Evolutionary conservation across 331 rosid genomes (phyloP), one percentile per base, ranked within the genome.

Genomic region (Quercus lobata): DNA sequence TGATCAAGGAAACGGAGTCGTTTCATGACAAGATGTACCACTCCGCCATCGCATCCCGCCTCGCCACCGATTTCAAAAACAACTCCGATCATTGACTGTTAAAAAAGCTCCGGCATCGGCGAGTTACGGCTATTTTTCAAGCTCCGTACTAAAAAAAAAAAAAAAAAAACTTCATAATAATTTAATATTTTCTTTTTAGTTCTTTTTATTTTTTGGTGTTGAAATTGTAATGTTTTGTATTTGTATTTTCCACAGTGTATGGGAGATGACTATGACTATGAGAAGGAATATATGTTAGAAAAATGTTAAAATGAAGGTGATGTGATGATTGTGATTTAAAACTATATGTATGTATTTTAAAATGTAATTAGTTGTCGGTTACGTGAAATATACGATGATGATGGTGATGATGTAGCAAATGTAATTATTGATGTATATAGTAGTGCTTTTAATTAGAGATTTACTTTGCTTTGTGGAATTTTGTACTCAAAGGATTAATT

Each of bases 21-120:
- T 93, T 84, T 82, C 99, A 93, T 74, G 97, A 93, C 76, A 91
- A 82, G 37, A 95, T 95, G 99, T 95, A 95, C 63, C 97, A 93
- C 90, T 92, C 97, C 19, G 94, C 99, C 17, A 95, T 95, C 87
- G 99, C 99, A 66, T 84, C 90, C 68, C 84, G 99, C 24, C 96
- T 95, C 61, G 99, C 99, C 72, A 83, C 94, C 10, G 97, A 95
- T 71, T 89, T 93, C 83, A 88, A 89, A 30, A 78, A 58, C 41
- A 75, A 76, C 44, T 83, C 83, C 84, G 93, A 91, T 85, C 73
- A 1, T 21, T 89, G 78, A 85, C 54, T 12, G 15, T 14, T 12
- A 49, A 46, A 11, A 46, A 41, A 41, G 11, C 46, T 41, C 46
- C 12, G 46, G 54, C 60, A 44, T 73, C 78, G 73, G 69, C 54